Base-by-base conservation (phyloP, 352 stramenopile species). In the Pythium aristosporum region DNA sequence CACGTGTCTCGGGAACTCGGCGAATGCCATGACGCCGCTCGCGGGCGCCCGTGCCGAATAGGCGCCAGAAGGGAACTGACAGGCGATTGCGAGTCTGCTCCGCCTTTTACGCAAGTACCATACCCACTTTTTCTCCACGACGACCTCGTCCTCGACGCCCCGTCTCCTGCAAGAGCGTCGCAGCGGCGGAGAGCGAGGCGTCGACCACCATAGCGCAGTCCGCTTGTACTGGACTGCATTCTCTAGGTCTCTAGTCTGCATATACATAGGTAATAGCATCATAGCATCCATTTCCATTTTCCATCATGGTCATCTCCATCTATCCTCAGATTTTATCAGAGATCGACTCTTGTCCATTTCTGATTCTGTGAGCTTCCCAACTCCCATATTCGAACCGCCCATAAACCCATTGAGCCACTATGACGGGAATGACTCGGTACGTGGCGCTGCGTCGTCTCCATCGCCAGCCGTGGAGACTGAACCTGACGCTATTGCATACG, bases 1-100 rank as follows among this genome's bases (percentile, higher is more conserved):
- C 51, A 98, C 89, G 32, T 99, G 97, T 74, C 87, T 98, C 32
- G 89, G 86, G 57, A 85, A 73, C 56, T 73, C 66, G 60, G 49
- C 50, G n/a, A 58, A 63, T 32, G 60, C 61, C n/a, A 68, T 73
- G 66, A 73, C 66, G 53, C 66, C 66, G 32, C 54, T 73, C 36
- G 51, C 65, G 2, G 54, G 43, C 11, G 51, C 32, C 2, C 37
- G 30, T 15, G 21, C 42, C 21, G 44, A 61, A 28, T 57, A 65
- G 43, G n/a, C 50, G 32, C 25, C 25, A 30, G 25, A 30, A 30
- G 25, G 25, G 25, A 30, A 16, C 2, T 3, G 37, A 42, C 11
- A 42, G 11, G 6, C 37, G 11, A 18, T 16, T 42, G 11, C 15
- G 11, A 18, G 37, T 42, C 37, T 42, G 10, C 37, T 16, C 15